Percentiles rank a stretch among this genome's conserved stretches.
phyloP scores from a whole-genome alignment of 177 flowering plant species.

The Telopea speciosissima region DNA sequence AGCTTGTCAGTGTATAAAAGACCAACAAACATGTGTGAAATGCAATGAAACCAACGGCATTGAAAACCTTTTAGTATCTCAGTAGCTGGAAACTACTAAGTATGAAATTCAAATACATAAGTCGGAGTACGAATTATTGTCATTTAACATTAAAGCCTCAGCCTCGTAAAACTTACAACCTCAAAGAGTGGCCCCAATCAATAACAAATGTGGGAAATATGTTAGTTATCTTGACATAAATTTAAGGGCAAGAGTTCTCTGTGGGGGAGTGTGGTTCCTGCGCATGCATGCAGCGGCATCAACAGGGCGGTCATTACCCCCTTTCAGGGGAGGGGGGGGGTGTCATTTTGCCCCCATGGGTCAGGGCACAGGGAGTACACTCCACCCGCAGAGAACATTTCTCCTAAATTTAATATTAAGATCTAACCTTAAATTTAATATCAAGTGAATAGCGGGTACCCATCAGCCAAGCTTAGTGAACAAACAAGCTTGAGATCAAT shows the following conservation, averaged over 20 bases:
- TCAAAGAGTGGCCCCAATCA: not conserved
- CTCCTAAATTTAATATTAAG: not conserved
- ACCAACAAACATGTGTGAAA: not conserved
- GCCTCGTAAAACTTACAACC: not conserved
- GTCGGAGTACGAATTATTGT: not conserved
- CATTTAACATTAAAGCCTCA: not conserved
- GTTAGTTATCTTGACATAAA: not conserved
- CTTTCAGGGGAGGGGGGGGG: too few relatives aligned
- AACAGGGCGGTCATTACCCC: too few relatives aligned
- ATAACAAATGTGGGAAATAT: not conserved
- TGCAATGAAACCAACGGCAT: not conserved
- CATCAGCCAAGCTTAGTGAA: too few relatives aligned
- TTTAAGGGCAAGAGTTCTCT: too few relatives aligned
- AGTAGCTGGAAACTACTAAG: not conserved
- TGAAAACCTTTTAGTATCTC: not conserved
- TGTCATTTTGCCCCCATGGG: too few relatives aligned
- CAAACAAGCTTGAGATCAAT: not conserved
- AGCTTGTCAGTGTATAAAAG: constrained; percentile 3
- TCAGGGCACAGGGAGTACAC: too few relatives aligned
- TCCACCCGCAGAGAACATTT: too few relatives aligned
- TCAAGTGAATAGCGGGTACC: not conserved
- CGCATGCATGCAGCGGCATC: too few relatives aligned
- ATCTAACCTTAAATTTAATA: not conserved
- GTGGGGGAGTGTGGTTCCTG: too few relatives aligned
- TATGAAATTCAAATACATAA: not conserved